Evolutionary conservation across 345 rosid genomes (phyloP), one percentile per base, ranked within the genome.

Genomic region (Sapria himalayana): DNA sequence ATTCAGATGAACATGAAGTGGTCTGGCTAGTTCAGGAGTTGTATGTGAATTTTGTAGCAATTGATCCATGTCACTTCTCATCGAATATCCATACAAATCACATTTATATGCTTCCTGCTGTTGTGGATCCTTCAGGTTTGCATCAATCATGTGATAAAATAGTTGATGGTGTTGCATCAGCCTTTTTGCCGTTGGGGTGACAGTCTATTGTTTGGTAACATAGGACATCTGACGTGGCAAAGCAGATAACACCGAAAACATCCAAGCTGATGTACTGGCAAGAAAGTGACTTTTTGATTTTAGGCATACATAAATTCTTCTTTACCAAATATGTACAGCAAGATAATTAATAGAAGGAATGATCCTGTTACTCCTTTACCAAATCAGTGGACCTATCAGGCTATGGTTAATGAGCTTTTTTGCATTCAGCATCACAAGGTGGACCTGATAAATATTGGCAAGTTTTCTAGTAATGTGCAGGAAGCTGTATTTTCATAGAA

Each of bases 351-450:
- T 65, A 67, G 95, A 69, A 82, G 98, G 55, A 95, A 89, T 57
- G 95, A 89, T 51, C 95, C 86, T 3, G 93, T 79, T 56, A 76
- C 98, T 36, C 95, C 98, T 27, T 63, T 89, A 58, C 69, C 77
- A 47, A 89, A 89, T 51, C 98, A 77, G 62, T 89, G 98, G 98
- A 89, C 95, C 49, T 89, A 89, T 66, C 93, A 82, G 92, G 98
- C 98, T 29, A 89, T 89, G 93, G 92, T 89, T 52, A 82, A 89
- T 54, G 93, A 89, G 63, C 63, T 76, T 58, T 65, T 89, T 41
- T 91, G 92, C 33, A 73, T 89, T 59, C 72, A 79, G 51, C 91
- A 89, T 62, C 79, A 76, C 71, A 89, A 82, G 59, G 94, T 82
- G 51, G 98, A 89, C 56, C 66, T 89, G 64, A 72, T 59, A 65